These are phyloP conservation scores for Arthroderma uncinatum DNA, from an alignment of 2,329 filamentous ascomycete species.

Conservation along the genomic window DNA sequence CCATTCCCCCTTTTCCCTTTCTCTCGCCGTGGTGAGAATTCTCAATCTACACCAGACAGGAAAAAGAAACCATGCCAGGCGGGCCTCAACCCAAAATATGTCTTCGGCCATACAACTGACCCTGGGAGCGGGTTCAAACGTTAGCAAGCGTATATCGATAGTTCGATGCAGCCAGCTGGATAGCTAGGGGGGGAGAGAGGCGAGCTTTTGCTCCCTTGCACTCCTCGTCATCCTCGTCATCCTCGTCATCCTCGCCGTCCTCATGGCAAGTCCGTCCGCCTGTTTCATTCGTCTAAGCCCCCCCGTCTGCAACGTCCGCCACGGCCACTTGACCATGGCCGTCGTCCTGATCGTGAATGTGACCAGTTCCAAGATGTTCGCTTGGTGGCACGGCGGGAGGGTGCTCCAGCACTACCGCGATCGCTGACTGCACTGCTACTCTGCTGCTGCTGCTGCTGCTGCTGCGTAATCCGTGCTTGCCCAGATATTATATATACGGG, in stretches of 20 bases:
- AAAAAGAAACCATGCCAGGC: slow-evolving; percentile 1
- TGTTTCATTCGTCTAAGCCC: background rate
- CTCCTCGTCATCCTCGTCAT: background rate
- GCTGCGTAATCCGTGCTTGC: no score
- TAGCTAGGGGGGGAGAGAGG: background rate
- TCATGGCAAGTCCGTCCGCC: background rate
- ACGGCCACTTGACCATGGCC: slow-evolving; percentile 1
- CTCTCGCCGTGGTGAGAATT: background rate
- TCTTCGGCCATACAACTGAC: background rate
- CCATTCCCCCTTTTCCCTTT: background rate
- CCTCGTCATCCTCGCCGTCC: background rate
- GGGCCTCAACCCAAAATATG: slow-evolving; percentile 4
- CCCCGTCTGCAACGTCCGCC: background rate
- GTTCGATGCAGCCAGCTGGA: background rate
- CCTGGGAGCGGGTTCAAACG: slow-evolving; percentile 1
- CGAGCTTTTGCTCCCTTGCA: background rate
- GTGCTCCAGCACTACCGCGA: no score
- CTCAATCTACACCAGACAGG: background rate
- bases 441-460: no score
- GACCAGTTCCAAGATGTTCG: slow-evolving; percentile 1
- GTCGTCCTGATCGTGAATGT: slow-evolving; percentile 1
- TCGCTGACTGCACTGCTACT: background rate
- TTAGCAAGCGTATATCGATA: slow-evolving; percentile 3
- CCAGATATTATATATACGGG: background rate
- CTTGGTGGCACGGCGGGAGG: background rate